Evolutionary conservation across 306 rosid species (phyloP), one percentile per base, ranked within the genome.

Genomic region (Luffa acutangula): DNA sequence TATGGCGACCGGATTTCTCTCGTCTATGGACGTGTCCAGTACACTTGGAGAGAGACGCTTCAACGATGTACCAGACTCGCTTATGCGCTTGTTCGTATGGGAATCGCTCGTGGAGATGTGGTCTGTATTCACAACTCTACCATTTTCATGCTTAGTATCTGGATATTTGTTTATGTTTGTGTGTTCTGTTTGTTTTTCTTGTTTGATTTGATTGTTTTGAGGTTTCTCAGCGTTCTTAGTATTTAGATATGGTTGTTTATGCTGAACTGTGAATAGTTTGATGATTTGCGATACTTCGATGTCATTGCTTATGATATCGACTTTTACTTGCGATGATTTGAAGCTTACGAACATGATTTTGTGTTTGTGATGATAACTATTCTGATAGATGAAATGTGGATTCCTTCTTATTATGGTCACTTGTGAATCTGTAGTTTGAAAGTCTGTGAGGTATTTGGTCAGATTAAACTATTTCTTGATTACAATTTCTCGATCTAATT

Each of bases 11-110:
- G 86, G 36, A 56, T 57, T 31, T 94, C 98, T 4, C 10, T 94
- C 21, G 79, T 88, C 18, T 89, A 78, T 15, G 92, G 86, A 3
- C 59, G 60, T 31, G 84, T 90, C 46, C 79, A 48, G 25, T 88
- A 77, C 83, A 90, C 93, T 25, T 94, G 98, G 98, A 13, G 73
- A 17, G 82, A 88, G 21, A 94, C 97, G 12, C 90, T 84, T 46
- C 80, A 84, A 42, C 91, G 98, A 56, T 94, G 98, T 86, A 84
- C 84, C 69, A 87, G 84, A 25, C 93, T 94, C 37, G 98, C 98
- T 75, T 94, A 89, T 56, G 76, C 90, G 64, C 83, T 94, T 48
- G 53, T 87, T 20, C 87, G 82, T 0, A 81, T 86, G 33, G 90
- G 87, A 57, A 72, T 89, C 83, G 85, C 93, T 75, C 81, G 78